Percentiles rank a stretch among this genome's conserved stretches.
phyloP scores from a whole-genome alignment of 2,329 filamentous ascomycete species.

The Fusarium sp. region DNA sequence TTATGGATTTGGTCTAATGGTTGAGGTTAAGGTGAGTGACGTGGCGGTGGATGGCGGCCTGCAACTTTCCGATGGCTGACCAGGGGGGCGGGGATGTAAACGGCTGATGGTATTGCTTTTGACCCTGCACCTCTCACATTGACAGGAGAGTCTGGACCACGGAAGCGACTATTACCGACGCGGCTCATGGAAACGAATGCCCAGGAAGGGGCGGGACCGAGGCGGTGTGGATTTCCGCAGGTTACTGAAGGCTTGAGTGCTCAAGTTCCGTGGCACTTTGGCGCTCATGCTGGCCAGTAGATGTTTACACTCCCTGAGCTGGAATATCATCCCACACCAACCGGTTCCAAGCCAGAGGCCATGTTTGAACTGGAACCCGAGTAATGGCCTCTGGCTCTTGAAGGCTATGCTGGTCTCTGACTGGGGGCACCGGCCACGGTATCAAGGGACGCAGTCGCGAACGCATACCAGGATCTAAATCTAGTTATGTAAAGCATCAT shows the following conservation, averaged over 20 bases:
- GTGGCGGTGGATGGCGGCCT: background rate
- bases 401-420: background rate
- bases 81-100: background rate
- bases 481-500: background rate
- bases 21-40: background rate
- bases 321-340: background rate
- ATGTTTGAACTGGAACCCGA: background rate
- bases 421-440: background rate
- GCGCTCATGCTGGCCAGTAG: background rate
- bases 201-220: background rate
- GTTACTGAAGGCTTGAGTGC: background rate
- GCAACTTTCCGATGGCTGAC: background rate
- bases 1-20: background rate
- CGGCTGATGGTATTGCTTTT: background rate
- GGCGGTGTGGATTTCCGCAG: background rate
- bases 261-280: background rate
- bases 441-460: background rate
- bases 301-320: background rate
- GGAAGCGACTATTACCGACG: background rate
- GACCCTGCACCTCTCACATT: background rate
- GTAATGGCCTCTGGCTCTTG: background rate
- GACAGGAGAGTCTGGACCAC: background rate
- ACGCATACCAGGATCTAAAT: background rate
- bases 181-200: background rate
- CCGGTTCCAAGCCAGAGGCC: background rate